Percentiles rank a stretch among this genome's conserved stretches.
phyloP scores from a whole-genome alignment of 768 basidiomycete species.

The Lentinula edodes region DNA sequence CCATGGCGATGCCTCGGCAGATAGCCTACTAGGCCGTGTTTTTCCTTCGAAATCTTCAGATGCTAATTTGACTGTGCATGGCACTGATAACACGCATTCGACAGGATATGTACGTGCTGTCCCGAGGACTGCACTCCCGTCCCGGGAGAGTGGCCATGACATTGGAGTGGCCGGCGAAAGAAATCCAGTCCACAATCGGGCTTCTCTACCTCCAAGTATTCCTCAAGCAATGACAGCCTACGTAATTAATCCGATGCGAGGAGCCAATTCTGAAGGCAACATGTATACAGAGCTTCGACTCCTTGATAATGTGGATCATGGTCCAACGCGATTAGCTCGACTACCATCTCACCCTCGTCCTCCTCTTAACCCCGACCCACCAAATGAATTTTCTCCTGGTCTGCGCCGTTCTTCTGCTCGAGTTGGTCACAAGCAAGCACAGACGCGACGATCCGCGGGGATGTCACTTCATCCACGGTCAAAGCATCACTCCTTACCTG shows the following conservation, averaged over 20 bases:
- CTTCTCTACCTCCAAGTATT: background rate
- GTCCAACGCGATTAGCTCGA: background rate
- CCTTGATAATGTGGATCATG: background rate
- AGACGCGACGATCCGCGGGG: slow-evolving; percentile 10
- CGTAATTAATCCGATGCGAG: slow-evolving; percentile 8
- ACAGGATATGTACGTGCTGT: slow-evolving; percentile 1
- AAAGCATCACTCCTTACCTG: background rate
- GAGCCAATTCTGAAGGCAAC: too few species aligned
- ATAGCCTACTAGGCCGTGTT: slow-evolving; percentile 21
- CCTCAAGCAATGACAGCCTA: background rate
- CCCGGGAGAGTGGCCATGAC: background rate
- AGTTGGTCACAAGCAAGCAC: slow-evolving; percentile 8
- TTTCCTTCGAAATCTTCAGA: slow-evolving; percentile 19
- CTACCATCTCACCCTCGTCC: slow-evolving; percentile 2
- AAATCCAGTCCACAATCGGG: background rate
- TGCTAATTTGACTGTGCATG: slow-evolving; percentile 9
- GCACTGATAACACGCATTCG: slow-evolving; percentile 15
- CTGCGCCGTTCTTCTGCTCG: slow-evolving; percentile 16
- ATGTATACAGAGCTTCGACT: background rate
- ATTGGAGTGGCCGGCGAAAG: slow-evolving; percentile 10
- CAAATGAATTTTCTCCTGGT: background rate
- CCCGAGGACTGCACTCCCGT: background rate
- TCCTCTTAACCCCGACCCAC: slow-evolving; percentile 1
- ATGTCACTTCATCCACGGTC: slow-evolving; percentile 1
- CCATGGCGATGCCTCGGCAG: slow-evolving; percentile 7